Conservation (phyloP, 2,329 filamentous ascomycete genomes). For the Alternaria angustiovoidea region DNA sequence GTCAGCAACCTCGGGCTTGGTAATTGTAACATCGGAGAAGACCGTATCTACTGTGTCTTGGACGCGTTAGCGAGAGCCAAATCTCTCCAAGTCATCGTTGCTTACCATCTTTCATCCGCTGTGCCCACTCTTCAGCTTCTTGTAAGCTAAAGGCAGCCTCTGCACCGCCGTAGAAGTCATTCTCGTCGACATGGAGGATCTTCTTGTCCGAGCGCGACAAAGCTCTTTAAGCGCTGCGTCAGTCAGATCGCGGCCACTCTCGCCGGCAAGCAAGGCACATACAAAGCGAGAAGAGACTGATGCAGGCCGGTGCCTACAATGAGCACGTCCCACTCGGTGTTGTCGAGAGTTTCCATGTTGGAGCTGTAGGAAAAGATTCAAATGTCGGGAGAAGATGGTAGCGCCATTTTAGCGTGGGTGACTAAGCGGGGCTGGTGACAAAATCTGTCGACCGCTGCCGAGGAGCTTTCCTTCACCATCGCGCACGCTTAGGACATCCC, state of each 20-base stretch:
- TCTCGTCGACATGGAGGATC: slow-evolving; percentile 86
- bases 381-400: slow-evolving; percentile 30
- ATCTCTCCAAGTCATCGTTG: slow-evolving; percentile 20
- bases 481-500: slow-evolving; percentile 48
- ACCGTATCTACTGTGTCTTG: slow-evolving; percentile 28
- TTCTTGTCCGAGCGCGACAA: slow-evolving; percentile 92
- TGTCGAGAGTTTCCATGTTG: slow-evolving; percentile 60
- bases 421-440: slow-evolving; percentile 41
- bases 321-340: slow-evolving; percentile 61
- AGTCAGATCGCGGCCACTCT: slow-evolving; percentile 68
- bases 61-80: slow-evolving; percentile 13
- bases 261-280: slow-evolving; percentile 40
- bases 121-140: slow-evolving; percentile 80
- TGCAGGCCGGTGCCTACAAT: slow-evolving; percentile 62
- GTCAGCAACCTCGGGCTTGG: slow-evolving; percentile 33
- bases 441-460: slow-evolving; percentile 31
- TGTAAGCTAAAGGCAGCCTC: slow-evolving; percentile 87
- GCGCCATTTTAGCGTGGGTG: slow-evolving; percentile 33
- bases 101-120: slow-evolving; percentile 48
- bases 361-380: slow-evolving; percentile 26
- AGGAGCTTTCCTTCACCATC: slow-evolving; percentile 35
- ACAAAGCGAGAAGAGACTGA: slow-evolving; percentile 64
- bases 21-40: slow-evolving; percentile 46
- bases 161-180: slow-evolving; percentile 85
- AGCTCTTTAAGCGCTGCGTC: slow-evolving; percentile 76